Base-by-base conservation (phyloP, 495 filamentous ascomycete genomes). In the Talaromyces trachyspermus region DNA sequence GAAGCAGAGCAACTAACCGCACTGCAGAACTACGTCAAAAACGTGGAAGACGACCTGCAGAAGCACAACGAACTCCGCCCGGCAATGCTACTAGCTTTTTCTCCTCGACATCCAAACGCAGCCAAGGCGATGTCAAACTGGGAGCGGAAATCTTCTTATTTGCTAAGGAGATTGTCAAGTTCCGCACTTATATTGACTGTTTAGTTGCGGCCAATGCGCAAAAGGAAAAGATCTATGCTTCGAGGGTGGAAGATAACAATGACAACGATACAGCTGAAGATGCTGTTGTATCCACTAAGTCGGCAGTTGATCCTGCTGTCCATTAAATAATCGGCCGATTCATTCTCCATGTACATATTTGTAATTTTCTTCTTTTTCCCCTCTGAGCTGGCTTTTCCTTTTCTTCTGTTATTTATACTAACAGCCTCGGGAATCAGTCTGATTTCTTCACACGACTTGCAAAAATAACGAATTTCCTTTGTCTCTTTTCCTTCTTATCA, bases 111-210 rank as follows among this genome's bases (percentile, higher is more conserved):
- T 46, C 78, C 80, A 17, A 99, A 97, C 60, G 72, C 79, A 18
- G 65, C 66, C 39, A 90, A 86, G 64, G 87, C 91, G 2, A 83
- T 95, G 83, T 72, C 82, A 4, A 99, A 99, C 61, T 99, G 94
- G 94, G 89, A 99, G 70, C 79, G 84, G 46, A 96, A 96, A 66
- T 91, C 86, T 29, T 82, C 83, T 24, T 95, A 97, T 61, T 67
- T 99, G 32, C 70, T 97, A 17, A 74, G 84, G 92, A 99, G 66
- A 96, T 91, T 58, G 86, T 95, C 54, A 99, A 97, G 58, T 97
- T 95, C 64, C 71, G 82, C 40, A 97, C 89, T 0, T 99, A 97
- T 51, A 88, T 95, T 50, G 94, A 97, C 57, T 79, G 77, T 24
- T 66, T 99, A 10, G 65, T 68, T 19, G 71, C 68, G 17, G 84